phyloP scores from a whole-genome alignment of 805 yeast genomes.

The Candida andamanensis region DNA sequence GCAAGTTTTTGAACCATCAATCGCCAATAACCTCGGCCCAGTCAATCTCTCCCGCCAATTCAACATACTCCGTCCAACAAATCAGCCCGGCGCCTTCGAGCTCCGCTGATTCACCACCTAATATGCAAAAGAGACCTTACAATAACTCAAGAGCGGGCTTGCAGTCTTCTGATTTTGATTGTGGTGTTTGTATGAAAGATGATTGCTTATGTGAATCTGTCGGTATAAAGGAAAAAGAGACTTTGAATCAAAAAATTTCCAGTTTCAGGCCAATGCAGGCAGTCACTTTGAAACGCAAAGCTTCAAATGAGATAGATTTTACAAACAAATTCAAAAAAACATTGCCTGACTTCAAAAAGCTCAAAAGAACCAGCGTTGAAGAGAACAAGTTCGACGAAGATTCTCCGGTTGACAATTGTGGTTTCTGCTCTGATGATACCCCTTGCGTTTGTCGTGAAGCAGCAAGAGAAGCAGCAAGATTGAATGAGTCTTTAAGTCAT shows the following conservation, averaged over 20 bases:
- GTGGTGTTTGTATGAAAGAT: slow-evolving; percentile 67
- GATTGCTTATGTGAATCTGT: slow-evolving; percentile 60
- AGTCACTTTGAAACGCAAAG: slow-evolving; percentile 47
- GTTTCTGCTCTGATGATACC: slow-evolving; percentile 88
- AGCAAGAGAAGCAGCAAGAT: slow-evolving; percentile 45
- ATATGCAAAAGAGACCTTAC: slow-evolving; percentile 3
- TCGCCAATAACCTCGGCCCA: slow-evolving; percentile 1
- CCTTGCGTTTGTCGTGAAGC: slow-evolving; percentile 90
- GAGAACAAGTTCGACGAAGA: slow-evolving; percentile 32
- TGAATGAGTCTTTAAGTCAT: slow-evolving; percentile 22
- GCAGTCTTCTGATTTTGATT: slow-evolving; percentile 44
- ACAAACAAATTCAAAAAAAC: slow-evolving; percentile 40
- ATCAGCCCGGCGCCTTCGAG: slow-evolving; percentile 53
- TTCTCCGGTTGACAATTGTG: slow-evolving; percentile 71
- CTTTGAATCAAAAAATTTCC: slow-evolving; percentile 30
- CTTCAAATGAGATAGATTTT: slow-evolving; percentile 48
- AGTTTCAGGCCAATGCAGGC: slow-evolving; percentile 60
- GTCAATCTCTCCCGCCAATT: slow-evolving; percentile 24
- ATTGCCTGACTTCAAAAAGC: slow-evolving; percentile 34
- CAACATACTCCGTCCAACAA: slow-evolving; percentile 38
- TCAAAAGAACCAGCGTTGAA: slow-evolving; percentile 6
- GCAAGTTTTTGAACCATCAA: not conserved
- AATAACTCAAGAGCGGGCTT: slow-evolving; percentile 6
- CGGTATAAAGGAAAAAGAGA: slow-evolving; percentile 33
- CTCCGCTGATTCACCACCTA: slow-evolving; percentile 44